These are phyloP conservation scores for Russula virescens DNA, from an alignment of 768 basidiomycete species.

Conservation along the genomic window DNA sequence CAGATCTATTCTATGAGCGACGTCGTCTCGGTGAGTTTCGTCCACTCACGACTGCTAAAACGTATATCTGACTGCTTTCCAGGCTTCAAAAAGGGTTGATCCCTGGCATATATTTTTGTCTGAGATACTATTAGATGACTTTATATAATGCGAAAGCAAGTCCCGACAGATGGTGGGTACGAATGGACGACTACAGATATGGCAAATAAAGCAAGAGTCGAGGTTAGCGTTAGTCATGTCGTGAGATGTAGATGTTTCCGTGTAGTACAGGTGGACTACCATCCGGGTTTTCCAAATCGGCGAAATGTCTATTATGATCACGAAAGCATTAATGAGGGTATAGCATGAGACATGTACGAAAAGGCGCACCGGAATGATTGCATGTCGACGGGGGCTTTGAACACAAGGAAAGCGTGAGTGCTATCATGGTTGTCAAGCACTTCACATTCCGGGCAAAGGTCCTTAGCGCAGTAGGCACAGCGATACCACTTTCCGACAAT, in stretches of 20 bases:
- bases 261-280: conserved; percentile 16
- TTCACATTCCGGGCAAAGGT: conserved; percentile 85
- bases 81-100: conserved; percentile 68
- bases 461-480: conserved; percentile 82
- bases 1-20: conserved; percentile 88
- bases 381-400: conserved; percentile 84
- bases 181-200: not conserved
- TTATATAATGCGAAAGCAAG: not conserved
- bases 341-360: not conserved
- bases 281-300: conserved; percentile 6
- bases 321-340: conserved; percentile 10
- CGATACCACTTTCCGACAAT: conserved; percentile 89
- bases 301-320: conserved; percentile 5
- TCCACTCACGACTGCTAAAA: no score
- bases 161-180: not conserved
- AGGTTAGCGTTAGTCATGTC: not conserved
- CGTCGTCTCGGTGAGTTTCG: conserved; percentile 68
- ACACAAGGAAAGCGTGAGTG: conserved; percentile 79
- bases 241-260: conserved; percentile 7
- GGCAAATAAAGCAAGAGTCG: not conserved
- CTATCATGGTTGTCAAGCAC: conserved; percentile 74
- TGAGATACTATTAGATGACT: conserved; percentile 5
- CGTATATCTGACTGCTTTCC: not conserved
- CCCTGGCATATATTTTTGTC: not conserved
- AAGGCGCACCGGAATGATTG: conserved; percentile 54